Evolutionary conservation across 768 basidiomycete species (phyloP).

Genomic region (Leucosporidium yakuticum): DNA sequence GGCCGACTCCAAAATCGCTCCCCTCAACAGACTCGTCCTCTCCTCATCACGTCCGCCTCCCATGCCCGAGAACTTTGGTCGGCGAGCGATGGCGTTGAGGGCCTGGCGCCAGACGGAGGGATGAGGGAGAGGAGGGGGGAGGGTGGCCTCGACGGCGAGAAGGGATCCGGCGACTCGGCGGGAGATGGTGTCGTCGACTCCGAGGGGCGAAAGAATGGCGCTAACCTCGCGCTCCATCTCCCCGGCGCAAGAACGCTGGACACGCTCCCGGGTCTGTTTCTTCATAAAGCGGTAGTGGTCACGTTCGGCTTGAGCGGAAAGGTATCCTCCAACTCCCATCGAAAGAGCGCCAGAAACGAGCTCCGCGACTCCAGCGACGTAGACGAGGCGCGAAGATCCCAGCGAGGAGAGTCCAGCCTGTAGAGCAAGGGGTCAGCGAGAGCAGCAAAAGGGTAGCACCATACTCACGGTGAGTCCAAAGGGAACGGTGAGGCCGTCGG

Average conservation of each 20-base stretch:
- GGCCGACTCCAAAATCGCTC: slow-evolving; percentile 14
- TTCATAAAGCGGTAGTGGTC: slow-evolving; percentile 80
- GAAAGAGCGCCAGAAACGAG: slow-evolving; percentile 93
- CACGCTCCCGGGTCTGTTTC: slow-evolving; percentile 64
- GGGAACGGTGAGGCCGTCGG: slow-evolving; percentile 12
- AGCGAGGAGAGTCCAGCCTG: slow-evolving; percentile 83
- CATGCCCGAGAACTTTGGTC: slow-evolving; percentile 26
- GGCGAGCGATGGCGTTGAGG: slow-evolving; percentile 32
- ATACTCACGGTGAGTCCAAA: slow-evolving; percentile 3
- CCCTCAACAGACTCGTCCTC: slow-evolving; percentile 16
- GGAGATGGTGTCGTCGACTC: slow-evolving; percentile 76
- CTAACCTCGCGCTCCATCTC: slow-evolving; percentile 95
- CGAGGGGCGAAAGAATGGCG: slow-evolving; percentile 78
- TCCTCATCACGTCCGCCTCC: slow-evolving; percentile 13
- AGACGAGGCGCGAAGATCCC: slow-evolving; percentile 83
- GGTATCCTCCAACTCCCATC: slow-evolving; percentile 91
- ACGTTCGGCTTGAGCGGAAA: slow-evolving; percentile 92
- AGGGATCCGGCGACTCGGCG: slow-evolving; percentile 70
- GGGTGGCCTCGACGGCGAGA: slow-evolving; percentile 46
- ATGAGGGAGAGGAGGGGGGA: slow-evolving; percentile 24
- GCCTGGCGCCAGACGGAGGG: slow-evolving; percentile 31
- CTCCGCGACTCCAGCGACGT: slow-evolving; percentile 89
- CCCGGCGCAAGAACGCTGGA: slow-evolving; percentile 80
- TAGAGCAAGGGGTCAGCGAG: slow-evolving; percentile 66
- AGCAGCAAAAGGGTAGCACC: slow-evolving; percentile 6